Base-by-base conservation (phyloP, 2,329 filamentous ascomycete genomes). In the Cladosporium sp. region DNA sequence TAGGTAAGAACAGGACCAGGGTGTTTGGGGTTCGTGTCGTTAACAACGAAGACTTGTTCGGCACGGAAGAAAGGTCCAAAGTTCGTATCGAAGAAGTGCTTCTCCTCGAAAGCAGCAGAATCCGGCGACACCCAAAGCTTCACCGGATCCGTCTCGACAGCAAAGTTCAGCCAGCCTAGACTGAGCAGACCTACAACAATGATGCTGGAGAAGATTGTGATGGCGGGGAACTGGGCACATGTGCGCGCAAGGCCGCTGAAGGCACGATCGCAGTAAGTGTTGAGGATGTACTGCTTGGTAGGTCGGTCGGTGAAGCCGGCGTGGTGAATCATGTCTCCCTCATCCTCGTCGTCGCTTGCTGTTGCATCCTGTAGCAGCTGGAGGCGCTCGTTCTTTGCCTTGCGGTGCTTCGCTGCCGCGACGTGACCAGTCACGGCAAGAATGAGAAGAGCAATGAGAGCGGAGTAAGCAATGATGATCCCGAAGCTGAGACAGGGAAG, bases 11-110 rank as follows among this genome's bases (percentile, higher is more conserved):
- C 92, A 0, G 92, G 91, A 0, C 90, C 88, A 2, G 88, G 84
- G 0, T 86, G 86, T 2, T 83, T 82, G 2, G 84, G 72, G 0
- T 84, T 76, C 0, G 88, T 93, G 70, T 97, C 93, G 69, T 98
- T 99, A 67, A 98, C 92, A 16, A 99, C 78, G 77, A 99, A 99
- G 0, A 89, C 87, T 79, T 99, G 95, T 77, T 99, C 91, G 0
- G 93, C 91, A 48, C 95, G 91, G 79, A 95, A 99, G 75, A 99
- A 99, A 0, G 94, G 93, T 0, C 95, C 96, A 76, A 99, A 99
- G 71, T 92, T 93, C 39, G 86, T 77, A 75, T 99, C 96, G 70
- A 98, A 99, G 76, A 96, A 99, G 1, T 86, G 85, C 80, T 99
- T 99, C 76, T 99, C 94, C 75, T 92, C 86, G 0, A 95, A 95